Base-by-base conservation (phyloP, 2,329 filamentous ascomycete species). In the Simplicillium sp. region DNA sequence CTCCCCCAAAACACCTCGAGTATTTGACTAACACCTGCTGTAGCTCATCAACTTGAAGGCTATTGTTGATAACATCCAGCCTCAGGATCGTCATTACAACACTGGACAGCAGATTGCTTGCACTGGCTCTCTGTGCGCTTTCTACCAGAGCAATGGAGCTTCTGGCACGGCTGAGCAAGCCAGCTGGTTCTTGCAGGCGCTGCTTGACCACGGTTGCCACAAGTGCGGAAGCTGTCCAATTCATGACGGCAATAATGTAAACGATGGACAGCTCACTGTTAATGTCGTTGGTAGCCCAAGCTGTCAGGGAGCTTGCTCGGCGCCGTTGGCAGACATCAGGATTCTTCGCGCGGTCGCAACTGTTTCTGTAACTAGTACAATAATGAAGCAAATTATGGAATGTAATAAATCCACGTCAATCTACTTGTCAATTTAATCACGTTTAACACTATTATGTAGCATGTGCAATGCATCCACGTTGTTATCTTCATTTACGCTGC, bases 181-280 rank as follows among this genome's bases (percentile, higher is more conserved):
- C 14, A 39, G 28, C 7, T 31, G 12, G 3, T 29, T 39, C 11
- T 18, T 43, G 11, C 40, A 42, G 28, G 28, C 43, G 28, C 40
- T 47, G 8, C 33, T 41, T 4, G 34, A 45, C 32, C 43, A 45
- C 34, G 41, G 43, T n/a, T 47, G 45, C 43, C 39, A 40, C n/a
- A 44, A 35, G 17, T 47, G 45, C 36, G 45, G 45, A 36, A 38
- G 34, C 12, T 29, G 34, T 3, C 45, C 43, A 14, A 42, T 37
- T 2, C 28, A 42, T 40, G 35, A 31, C 8, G 40, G 40, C 33
- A 45, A 45, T 25, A 40, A 45, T 29, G 43, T 45, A 9, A 40
- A 37, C n/a, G 38, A 38, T 29, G 43, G 40, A 20, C 33, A 45
- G 37, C 37, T 45, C 3, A 42, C 40, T 8, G 37, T 42, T 29